Evolutionary conservation across 768 basidiomycete species (phyloP), one percentile per base, ranked within the genome.

Genomic region (Boletus sensibilis): DNA sequence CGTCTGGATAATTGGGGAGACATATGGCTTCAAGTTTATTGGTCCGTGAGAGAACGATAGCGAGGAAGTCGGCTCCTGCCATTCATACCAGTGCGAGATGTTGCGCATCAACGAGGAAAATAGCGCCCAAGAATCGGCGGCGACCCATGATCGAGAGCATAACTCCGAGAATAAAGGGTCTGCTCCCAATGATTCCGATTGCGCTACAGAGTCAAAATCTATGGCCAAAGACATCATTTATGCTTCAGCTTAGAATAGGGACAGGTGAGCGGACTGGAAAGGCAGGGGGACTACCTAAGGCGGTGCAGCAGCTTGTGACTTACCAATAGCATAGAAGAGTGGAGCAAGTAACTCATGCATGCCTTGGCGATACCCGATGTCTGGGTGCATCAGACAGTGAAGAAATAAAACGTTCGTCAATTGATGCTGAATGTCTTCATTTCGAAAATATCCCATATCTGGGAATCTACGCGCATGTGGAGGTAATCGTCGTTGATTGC

Each of bases 321-420:
- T 62, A 72, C 72, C 72, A 49, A 68, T 50, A 46, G 87, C 87
- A 65, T 90, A 85, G 64, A 92, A 91, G 29, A 98, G 71, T 0
- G 92, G 88, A 4, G 95, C 97, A 21, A 98, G 81, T 10, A 98
- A 75, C 68, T 99, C 97, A 66, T 99, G 97, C 97, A 99, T 98
- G 51, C 97, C 96, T 78, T 99, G 97, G 31, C 97, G 84, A 69
- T 99, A 99, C 21, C 94, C 94, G 21, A 96, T 83, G 39, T 87
- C 79, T 1, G 91, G 85, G 68, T 95, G 85, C 67, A 84, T 82
- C 39, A 83, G 78, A 14, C 90, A 86, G 69, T 89, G 90, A 25
- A 98, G 74, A 70, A 94, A 97, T 11, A 99, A 78, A 20, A 97
- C 85, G 63, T 94, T 90, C 0, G 90, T 92, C 39, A 98, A 76